A percentile compares a stretch with the other conserved stretches of the same genome.
phyloP scores from a whole-genome alignment of 139 green algal species.

The Nannochloris sp. region DNA sequence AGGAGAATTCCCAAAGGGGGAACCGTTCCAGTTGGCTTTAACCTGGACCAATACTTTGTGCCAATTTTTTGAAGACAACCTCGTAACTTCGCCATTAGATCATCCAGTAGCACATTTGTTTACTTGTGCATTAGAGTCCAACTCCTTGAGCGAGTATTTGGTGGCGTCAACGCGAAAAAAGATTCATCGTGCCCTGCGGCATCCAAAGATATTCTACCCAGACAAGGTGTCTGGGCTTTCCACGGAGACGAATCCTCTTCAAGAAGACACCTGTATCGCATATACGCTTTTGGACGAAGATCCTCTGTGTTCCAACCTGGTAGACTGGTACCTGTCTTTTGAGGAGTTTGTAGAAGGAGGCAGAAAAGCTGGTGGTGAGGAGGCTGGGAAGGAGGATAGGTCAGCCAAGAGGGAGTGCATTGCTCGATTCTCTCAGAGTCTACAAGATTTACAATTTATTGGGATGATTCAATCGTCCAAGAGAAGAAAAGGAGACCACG shows the following conservation, averaged over 20 bases:
- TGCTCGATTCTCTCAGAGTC: conserved; percentile 36
- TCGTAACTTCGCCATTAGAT: too few species aligned
- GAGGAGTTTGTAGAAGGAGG: conserved; percentile 5
- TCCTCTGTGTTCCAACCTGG: conserved; percentile 24
- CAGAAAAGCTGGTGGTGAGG: neutral
- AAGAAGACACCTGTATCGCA: conserved; percentile 32
- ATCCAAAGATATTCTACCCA: neutral
- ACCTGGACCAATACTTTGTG: too few species aligned
- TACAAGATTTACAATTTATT: conserved; percentile 35
- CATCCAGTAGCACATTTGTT: too few species aligned
- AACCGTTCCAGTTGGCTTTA: too few species aligned
- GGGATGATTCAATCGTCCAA: conserved; percentile 31
- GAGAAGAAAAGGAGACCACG: conserved; percentile 24
- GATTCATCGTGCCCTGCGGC: conserved; percentile 30
- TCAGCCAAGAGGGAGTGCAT: conserved; percentile 2
- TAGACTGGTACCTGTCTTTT: conserved; percentile 42
- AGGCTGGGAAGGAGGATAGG: neutral
- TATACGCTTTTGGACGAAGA: conserved; percentile 38
- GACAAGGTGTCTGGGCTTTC: neutral
- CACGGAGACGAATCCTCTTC: neutral
- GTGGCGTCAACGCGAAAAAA: conserved; percentile 13
- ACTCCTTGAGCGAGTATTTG: too few species aligned
- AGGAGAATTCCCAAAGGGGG: too few species aligned
- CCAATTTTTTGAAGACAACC: too few species aligned
- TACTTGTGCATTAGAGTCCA: too few species aligned